Conservation (phyloP, 192 early-diverging fungal species). For the Radiomyces spectabilis region DNA sequence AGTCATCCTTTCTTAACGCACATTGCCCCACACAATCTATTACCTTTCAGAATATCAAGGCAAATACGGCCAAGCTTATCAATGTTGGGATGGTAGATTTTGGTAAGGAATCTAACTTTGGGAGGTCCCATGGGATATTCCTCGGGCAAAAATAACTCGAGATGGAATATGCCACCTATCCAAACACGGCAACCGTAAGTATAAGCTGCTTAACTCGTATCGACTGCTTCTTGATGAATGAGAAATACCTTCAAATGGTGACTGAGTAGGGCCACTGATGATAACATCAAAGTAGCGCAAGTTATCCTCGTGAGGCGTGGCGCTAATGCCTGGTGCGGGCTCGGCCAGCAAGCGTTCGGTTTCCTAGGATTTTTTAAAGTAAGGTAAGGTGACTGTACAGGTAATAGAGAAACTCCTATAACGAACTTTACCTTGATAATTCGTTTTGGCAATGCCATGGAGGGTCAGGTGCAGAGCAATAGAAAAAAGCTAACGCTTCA, state of each 20-base stretch:
- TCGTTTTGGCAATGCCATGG: slow-evolving; percentile 40
- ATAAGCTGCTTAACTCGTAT: too few species aligned
- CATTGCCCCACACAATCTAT: neutral
- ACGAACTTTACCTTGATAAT: slow-evolving; percentile 41
- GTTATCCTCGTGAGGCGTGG: slow-evolving; percentile 86
- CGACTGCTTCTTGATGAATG: too few species aligned
- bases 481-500: too few species aligned
- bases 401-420: neutral
- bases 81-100: slow-evolving; percentile 99
- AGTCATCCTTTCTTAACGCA: neutral
- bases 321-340: slow-evolving; percentile 90
- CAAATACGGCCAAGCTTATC: slow-evolving; percentile 98
- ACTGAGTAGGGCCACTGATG: slow-evolving; percentile 83
- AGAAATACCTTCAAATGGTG: slow-evolving; percentile 98
- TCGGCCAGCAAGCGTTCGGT: slow-evolving; percentile 90
- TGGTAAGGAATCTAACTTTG: slow-evolving; percentile 96
- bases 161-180: slow-evolving; percentile 89
- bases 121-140: slow-evolving; percentile 98
- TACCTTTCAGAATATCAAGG: slow-evolving; percentile 95
- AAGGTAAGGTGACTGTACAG: neutral
- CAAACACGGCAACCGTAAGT: too few species aligned
- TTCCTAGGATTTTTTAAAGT: slow-evolving; percentile 56
- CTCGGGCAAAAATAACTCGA: slow-evolving; percentile 95
- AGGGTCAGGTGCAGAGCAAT: neutral
- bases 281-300: slow-evolving; percentile 96